Evolutionary conservation across 2,329 filamentous ascomycete species (phyloP).

Genomic region (Fusarium sp.): DNA sequence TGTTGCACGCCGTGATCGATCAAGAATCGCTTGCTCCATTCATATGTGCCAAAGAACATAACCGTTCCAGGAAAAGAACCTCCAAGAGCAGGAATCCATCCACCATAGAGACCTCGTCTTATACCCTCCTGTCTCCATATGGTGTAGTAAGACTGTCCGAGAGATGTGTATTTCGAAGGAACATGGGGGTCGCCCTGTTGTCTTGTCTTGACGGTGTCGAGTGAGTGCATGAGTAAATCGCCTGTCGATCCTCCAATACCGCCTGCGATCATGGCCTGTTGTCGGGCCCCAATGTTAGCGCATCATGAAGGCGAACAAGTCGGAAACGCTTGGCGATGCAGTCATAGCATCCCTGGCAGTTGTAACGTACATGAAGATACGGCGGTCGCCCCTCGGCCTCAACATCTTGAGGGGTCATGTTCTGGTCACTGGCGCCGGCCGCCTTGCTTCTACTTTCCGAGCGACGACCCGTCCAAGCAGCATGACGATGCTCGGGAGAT

Average conservation of each 20-base stretch:
- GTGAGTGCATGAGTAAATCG: conserved; percentile 98
- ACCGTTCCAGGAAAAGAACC: conserved; percentile 95
- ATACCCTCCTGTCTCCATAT: conserved; percentile 95
- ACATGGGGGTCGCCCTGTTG: conserved; percentile 96
- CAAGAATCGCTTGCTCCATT: conserved; percentile 91
- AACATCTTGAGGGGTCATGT: conserved; percentile 53
- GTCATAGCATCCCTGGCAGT: not conserved
- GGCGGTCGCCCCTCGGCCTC: conserved; percentile 58
- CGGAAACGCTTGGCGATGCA: not conserved
- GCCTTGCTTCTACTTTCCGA: conserved; percentile 43
- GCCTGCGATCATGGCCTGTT: conserved; percentile 92
- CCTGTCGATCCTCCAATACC: conserved; percentile 92
- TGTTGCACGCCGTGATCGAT: conserved; percentile 86
- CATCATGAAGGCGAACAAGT: conserved; percentile 2
- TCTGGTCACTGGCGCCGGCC: conserved; percentile 41
- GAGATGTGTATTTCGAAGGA: conserved; percentile 90
- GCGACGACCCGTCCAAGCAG: conserved; percentile 42
- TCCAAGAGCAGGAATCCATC: conserved; percentile 89
- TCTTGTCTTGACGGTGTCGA: conserved; percentile 97
- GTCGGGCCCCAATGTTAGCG: conserved; percentile 34
- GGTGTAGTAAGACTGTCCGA: conserved; percentile 90
- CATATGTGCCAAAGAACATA: conserved; percentile 96
- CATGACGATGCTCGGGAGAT: conserved; percentile 48
- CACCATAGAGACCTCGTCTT: conserved; percentile 86
- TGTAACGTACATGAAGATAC: conserved; percentile 55